A percentile compares a stretch with the other conserved stretches of the same genome.
phyloP scores from a whole-genome alignment of 2,329 filamentous ascomycete genomes.

The Diaporthe eres region DNA sequence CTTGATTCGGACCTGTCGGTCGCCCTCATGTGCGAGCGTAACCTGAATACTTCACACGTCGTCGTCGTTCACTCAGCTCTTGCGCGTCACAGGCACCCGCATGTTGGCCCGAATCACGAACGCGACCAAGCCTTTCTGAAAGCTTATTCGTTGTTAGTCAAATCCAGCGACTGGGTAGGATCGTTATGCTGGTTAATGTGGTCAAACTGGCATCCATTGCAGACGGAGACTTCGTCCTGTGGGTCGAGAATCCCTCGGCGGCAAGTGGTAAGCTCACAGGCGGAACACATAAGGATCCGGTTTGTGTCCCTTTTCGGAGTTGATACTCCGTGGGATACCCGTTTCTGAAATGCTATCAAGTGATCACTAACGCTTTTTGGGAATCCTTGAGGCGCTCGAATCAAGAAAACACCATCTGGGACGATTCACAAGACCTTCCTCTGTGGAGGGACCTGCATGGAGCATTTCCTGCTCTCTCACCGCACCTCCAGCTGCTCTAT shows the following conservation, averaged over 20 bases:
- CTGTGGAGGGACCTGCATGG: too few relatives aligned
- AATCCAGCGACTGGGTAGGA: not conserved
- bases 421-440: too few relatives aligned
- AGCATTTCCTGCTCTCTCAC: not conserved
- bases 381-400: too few relatives aligned
- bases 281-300: not conserved
- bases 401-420: too few relatives aligned
- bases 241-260: not conserved
- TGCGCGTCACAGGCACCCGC: not conserved
- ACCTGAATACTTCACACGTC: not conserved
- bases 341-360: too few relatives aligned
- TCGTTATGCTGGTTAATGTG: not conserved
- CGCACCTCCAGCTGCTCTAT: not conserved
- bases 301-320: too few relatives aligned
- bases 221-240: not conserved
- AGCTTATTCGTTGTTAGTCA: not conserved
- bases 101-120: not conserved
- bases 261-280: not conserved
- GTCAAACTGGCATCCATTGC: not conserved
- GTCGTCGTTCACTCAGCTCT: not conserved
- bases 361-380: too few relatives aligned
- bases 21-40: not conserved
- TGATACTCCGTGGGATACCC: too few relatives aligned
- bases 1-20: not conserved
- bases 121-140: not conserved